Evolutionary conservation across 2,329 filamentous ascomycete genomes (phyloP).

Genomic region (Fulvia fulva): DNA sequence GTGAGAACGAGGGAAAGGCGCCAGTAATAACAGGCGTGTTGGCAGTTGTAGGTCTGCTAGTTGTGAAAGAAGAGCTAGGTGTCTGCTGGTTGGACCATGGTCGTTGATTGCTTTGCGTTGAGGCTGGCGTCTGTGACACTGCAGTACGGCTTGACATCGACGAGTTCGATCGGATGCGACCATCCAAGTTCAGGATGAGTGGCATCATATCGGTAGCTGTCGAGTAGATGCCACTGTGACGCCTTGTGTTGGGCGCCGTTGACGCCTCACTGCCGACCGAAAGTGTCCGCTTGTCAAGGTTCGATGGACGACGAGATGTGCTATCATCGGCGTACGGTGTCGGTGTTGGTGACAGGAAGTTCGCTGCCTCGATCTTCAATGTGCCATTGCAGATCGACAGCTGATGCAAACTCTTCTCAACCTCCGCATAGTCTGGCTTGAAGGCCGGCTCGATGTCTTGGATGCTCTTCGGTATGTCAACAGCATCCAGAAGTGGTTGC

Average conservation of each 20-base stretch:
- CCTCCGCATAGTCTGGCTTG: conserved; percentile 70
- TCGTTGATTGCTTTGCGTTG: conserved; percentile 32
- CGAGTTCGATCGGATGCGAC: conserved; percentile 55
- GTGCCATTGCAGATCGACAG: conserved; percentile 76
- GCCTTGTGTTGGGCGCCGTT: conserved; percentile 37
- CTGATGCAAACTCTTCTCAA: conserved; percentile 66
- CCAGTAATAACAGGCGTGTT: conserved; percentile 22
- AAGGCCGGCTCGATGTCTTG: conserved; percentile 74
- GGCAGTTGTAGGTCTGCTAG: conserved; percentile 34
- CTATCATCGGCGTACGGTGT: conserved; percentile 23
- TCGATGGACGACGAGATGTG: conserved; percentile 33
- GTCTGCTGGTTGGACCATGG: conserved; percentile 40
- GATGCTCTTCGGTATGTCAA: conserved; percentile 61
- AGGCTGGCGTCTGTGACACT: conserved; percentile 39
- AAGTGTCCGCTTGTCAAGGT: conserved; percentile 37
- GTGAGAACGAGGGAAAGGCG: conserved; percentile 18
- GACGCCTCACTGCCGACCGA: conserved; percentile 34
- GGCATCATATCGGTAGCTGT: conserved; percentile 18
- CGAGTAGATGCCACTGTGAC: conserved; percentile 63
- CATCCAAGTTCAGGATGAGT: conserved; percentile 14
- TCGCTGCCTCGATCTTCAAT: conserved; percentile 55
- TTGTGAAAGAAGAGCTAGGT: conserved; percentile 45
- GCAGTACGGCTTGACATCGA: conserved; percentile 46
- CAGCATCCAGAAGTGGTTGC: conserved; percentile 65
- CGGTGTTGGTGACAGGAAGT: conserved; percentile 55